Evolutionary conservation across 129 eudicot genomes (phyloP).

Genomic region (Daucus carota): DH1_v3.0 NC_030384.2:37875501-37876000

Average conservation of each 20-base stretch:
- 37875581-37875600: background rate
- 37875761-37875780: background rate
- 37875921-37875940: conserved; percentile 46
- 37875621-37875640: background rate
- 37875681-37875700: background rate
- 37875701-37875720: background rate
- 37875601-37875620: background rate
- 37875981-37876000: conserved; percentile 65
- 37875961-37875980: conserved; percentile 46
- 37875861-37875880: conserved; percentile 73
- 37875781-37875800: background rate
- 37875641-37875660: background rate
- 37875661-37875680: background rate
- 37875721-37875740: background rate
- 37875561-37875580: background rate
- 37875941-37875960: conserved; percentile 46
- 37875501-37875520: background rate
- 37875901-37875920: conserved; percentile 45
- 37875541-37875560: background rate
- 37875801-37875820: conserved; percentile 13
- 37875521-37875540: background rate
- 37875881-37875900: conserved; percentile 33
- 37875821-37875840: conserved; percentile 60
- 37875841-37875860: conserved; percentile 51
- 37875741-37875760: background rate